Percentiles rank a stretch among this genome's conserved stretches.
These are phyloP conservation scores for Oxyria digyna DNA, from an alignment of 148 eudicot genomes.

Conservation along the genomic window DNA sequence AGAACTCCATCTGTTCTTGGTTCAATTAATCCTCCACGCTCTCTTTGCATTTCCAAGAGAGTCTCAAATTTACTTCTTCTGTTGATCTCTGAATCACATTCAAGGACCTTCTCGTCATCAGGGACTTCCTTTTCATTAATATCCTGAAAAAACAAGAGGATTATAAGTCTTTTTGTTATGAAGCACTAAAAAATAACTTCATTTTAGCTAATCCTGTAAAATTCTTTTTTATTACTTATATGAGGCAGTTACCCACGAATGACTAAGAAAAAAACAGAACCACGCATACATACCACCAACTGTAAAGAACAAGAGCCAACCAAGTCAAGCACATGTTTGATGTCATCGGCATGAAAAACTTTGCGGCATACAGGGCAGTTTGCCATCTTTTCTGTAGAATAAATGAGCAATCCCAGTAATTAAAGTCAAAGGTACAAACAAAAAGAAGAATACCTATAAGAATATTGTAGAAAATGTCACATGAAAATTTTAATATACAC, in stretches of 20 bases:
- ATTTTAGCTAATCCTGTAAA: background rate
- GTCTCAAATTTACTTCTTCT: constrained; percentile 62
- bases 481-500: background rate
- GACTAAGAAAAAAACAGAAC: background rate
- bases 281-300: constrained; percentile 22
- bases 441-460: background rate
- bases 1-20: constrained; percentile 52
- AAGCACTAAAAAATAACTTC: background rate
- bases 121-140: constrained; percentile 18
- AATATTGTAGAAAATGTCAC: background rate
- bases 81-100: constrained; percentile 43
- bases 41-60: constrained; percentile 51
- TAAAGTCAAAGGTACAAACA: background rate
- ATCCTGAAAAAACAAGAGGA: constrained; percentile 18
- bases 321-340: constrained; percentile 76
- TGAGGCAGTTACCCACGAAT: background rate
- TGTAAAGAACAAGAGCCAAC: constrained; percentile 34
- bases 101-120: constrained; percentile 33
- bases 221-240: background rate
- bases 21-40: constrained; percentile 67
- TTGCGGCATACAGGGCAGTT: constrained; percentile 87
- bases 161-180: too few relatives aligned
- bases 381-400: constrained; percentile 31
- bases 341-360: constrained; percentile 69
- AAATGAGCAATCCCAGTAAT: constrained; percentile 8